These are phyloP conservation scores for Adiantum capillusveneris DNA, from an alignment of 75 land plant species.

Conservation along the genomic window DNA sequence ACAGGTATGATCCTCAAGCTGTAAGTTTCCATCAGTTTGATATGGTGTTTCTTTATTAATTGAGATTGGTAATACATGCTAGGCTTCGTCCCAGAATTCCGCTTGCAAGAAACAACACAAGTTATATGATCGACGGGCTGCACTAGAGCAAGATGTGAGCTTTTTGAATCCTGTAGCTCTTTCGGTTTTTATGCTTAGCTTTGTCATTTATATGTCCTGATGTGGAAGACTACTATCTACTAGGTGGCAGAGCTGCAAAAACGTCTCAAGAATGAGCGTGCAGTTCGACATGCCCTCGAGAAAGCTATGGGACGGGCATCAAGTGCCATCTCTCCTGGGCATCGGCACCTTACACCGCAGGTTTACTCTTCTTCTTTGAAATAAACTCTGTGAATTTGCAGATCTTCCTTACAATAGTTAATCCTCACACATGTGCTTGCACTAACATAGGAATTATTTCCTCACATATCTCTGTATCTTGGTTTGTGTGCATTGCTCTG, in stretches of 20 bases:
- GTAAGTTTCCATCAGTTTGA: neutral
- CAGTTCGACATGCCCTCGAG: constrained; percentile 59
- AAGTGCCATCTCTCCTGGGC: constrained; percentile 66
- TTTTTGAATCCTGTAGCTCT: neutral
- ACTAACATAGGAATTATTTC: too few species aligned
- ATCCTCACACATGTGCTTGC: too few species aligned
- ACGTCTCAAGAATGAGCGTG: constrained; percentile 61
- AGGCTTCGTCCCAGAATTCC: neutral
- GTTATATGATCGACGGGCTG: constrained; percentile 14
- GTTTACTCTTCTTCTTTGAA: too few species aligned
- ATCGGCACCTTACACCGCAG: constrained; percentile 59
- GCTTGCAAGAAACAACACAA: constrained; percentile 13
- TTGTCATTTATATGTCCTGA: too few species aligned
- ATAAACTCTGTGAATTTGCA: too few species aligned
- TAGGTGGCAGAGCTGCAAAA: constrained; percentile 77
- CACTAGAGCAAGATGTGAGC: constrained; percentile 28
- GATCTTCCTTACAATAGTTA: too few species aligned
- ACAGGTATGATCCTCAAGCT: neutral
- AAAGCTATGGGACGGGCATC: constrained; percentile 71
- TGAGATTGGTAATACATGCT: too few species aligned
- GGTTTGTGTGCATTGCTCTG: too few species aligned
- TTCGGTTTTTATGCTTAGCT: too few species aligned
- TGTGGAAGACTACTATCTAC: too few species aligned
- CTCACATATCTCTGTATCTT: too few species aligned
- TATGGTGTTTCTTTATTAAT: neutral